Evolutionary conservation across 1,284 basidiomycete genomes (phyloP).

Genomic region (Leccinum idahoense): DNA sequence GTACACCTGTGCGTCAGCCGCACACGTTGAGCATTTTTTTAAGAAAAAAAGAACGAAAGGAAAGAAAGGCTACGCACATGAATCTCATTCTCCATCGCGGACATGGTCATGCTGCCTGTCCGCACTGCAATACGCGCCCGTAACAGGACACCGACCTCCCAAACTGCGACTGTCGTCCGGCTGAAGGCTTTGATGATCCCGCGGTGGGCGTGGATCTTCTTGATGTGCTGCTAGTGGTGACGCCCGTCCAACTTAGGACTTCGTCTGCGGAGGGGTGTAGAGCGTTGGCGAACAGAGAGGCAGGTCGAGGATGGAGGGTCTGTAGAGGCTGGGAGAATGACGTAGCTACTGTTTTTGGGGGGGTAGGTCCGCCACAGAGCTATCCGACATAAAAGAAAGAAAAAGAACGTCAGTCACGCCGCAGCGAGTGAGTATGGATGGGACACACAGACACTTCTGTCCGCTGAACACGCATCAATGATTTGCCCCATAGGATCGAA

Average conservation of each 20-base stretch:
- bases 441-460: slow-evolving; percentile 70
- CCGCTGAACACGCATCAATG: slow-evolving; percentile 75
- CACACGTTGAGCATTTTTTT: background rate
- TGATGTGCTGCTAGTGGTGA: slow-evolving; percentile 61
- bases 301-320: slow-evolving; percentile 78
- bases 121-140: slow-evolving; percentile 41
- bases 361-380: slow-evolving; percentile 72
- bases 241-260: slow-evolving; percentile 46
- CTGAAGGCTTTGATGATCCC: slow-evolving; percentile 89
- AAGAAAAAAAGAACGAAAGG: background rate
- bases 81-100: slow-evolving; percentile 73
- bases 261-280: slow-evolving; percentile 83
- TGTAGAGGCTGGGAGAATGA: slow-evolving; percentile 67
- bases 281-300: slow-evolving; percentile 66
- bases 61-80: slow-evolving; percentile 56
- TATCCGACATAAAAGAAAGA: slow-evolving; percentile 22
- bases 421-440: background rate
- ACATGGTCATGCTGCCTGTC: too few species aligned
- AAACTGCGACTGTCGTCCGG: slow-evolving; percentile 74
- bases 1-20: slow-evolving; percentile 53
- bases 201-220: slow-evolving; percentile 76
- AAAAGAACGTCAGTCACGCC: background rate
- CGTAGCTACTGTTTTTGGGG: slow-evolving; percentile 76
- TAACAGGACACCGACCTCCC: slow-evolving; percentile 83
- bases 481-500: slow-evolving; percentile 81